Evolutionary conservation across 192 early-diverging fungal genomes (phyloP).

Genomic region (Coemansia sp.): DNA sequence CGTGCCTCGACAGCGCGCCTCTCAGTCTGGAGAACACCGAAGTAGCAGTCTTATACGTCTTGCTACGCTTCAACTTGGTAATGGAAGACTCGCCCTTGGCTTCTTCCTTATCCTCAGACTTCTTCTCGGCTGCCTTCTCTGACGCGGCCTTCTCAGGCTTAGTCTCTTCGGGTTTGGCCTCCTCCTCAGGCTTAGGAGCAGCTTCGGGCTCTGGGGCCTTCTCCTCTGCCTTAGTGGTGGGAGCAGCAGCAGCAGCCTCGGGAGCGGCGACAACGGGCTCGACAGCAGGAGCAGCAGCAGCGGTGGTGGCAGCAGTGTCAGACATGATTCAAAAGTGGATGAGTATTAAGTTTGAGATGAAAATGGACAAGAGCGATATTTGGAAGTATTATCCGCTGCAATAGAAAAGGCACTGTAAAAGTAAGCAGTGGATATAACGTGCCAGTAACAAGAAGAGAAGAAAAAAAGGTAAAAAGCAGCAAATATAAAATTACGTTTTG

Average conservation of each 20-base stretch:
- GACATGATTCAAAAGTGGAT: conserved; percentile 10
- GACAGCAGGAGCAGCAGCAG: conserved; percentile 14
- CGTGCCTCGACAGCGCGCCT: conserved; percentile 30
- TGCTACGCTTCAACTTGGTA: conserved; percentile 51
- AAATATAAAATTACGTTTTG: conserved; percentile 49
- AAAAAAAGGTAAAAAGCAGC: conserved; percentile 8
- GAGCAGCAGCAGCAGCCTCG: conserved; percentile 14
- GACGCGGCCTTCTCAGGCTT: conserved; percentile 21
- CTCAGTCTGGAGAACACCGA: conserved; percentile 45
- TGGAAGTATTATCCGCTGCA: conserved; percentile 11
- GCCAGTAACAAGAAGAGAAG: conserved; percentile 35
- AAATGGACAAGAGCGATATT: conserved; percentile 1
- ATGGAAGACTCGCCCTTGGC: conserved; percentile 20
- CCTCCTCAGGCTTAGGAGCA: conserved; percentile 16
- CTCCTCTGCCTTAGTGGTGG: background rate
- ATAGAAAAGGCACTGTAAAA: too few species aligned
- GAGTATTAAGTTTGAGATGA: background rate
- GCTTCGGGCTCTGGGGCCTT: conserved; percentile 12
- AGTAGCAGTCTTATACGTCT: conserved; percentile 43
- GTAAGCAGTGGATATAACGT: conserved; percentile 11
- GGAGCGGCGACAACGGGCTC: conserved; percentile 10
- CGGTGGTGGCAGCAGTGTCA: conserved; percentile 18
- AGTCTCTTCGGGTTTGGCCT: conserved; percentile 10
- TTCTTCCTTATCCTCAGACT: conserved; percentile 16
- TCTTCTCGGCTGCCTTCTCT: conserved; percentile 14